Conservation (phyloP, 192 early-diverging fungal genomes). For the Coemansia sp. region DNA sequence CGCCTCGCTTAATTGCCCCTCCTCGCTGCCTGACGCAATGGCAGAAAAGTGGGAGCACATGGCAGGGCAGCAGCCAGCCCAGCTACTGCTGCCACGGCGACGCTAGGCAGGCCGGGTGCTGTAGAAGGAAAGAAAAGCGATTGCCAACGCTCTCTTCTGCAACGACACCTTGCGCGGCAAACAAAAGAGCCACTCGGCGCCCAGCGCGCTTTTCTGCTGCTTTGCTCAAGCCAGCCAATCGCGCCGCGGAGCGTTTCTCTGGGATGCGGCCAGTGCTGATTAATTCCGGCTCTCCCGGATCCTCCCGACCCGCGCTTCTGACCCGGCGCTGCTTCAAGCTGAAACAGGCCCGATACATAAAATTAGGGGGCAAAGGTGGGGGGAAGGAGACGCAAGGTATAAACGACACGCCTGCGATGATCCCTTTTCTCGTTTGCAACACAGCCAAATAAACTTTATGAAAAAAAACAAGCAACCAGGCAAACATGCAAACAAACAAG, state of each 20-base stretch:
- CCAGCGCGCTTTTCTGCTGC: background rate
- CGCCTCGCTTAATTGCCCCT: too few relatives aligned
- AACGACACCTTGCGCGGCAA: background rate
- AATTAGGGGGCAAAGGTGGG: background rate
- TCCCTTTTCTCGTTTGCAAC: background rate
- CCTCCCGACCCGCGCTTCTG: background rate
- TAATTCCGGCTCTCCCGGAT: background rate
- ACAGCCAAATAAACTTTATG: background rate
- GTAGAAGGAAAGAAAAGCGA: too few relatives aligned
- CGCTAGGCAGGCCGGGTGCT: too few relatives aligned
- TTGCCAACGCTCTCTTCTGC: background rate
- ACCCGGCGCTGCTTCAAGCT: constrained; percentile 1
- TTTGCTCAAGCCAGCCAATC: background rate
- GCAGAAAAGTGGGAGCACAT: background rate
- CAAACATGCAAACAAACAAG: background rate
- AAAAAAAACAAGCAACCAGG: background rate
- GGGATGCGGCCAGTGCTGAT: background rate
- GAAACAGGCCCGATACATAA: background rate
- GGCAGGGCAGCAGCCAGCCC: background rate
- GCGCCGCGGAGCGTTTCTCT: background rate
- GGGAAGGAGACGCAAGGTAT: background rate
- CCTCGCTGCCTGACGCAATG: too few relatives aligned
- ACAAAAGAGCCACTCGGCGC: background rate
- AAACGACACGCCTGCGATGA: background rate
- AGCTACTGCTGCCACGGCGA: background rate